phyloP scores from a whole-genome alignment of 257 asterid genomes.

The Gardenia jasminoides region DNA sequence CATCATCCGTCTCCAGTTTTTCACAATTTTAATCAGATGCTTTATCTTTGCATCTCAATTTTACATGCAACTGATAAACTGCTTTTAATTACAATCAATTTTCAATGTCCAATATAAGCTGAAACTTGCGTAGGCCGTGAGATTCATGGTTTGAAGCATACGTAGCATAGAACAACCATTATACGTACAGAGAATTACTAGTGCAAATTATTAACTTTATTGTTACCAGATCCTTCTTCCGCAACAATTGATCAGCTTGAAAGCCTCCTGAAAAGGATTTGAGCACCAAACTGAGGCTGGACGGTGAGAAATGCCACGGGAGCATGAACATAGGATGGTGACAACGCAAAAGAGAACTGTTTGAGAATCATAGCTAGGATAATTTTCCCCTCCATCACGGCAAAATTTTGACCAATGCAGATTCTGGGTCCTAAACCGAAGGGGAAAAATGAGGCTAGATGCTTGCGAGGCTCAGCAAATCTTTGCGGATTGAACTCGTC shows the following conservation, averaged over 20 bases:
- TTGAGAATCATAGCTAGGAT: slow-evolving; percentile 31
- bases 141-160: no score
- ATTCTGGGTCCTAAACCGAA: slow-evolving; percentile 35
- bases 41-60: no score
- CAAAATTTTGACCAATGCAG: slow-evolving; percentile 41
- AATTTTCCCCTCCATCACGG: slow-evolving; percentile 36
- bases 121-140: no score
- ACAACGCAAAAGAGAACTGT: slow-evolving; percentile 22
- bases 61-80: no score
- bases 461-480: slow-evolving; percentile 28
- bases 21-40: no score
- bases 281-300: slow-evolving; percentile 10
- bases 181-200: no score
- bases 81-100: no score
- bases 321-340: slow-evolving; percentile 36
- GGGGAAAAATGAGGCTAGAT: slow-evolving; percentile 35
- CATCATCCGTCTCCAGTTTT: no score
- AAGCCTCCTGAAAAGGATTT: slow-evolving; percentile 17
- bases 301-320: slow-evolving; percentile 11
- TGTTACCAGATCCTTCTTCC: no score
- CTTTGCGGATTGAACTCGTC: slow-evolving; percentile 39
- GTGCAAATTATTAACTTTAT: no score
- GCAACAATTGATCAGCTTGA: background rate
- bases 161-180: no score
- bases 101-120: no score